Evolutionary conservation across 1,284 basidiomycete species (phyloP).

Genomic region (Ceratobasidium theobromae): DNA sequence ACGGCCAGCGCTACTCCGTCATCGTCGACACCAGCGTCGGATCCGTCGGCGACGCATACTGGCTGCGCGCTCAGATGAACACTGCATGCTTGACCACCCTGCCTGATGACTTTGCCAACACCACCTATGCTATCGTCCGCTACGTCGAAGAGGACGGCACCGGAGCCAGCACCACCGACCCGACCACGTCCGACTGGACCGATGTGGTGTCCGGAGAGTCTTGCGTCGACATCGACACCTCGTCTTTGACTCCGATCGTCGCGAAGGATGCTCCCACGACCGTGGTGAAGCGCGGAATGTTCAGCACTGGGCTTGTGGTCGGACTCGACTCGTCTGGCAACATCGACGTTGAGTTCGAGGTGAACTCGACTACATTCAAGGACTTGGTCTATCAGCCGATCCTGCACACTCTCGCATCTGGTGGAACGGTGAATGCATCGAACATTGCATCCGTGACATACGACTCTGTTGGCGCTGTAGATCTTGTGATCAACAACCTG

Average conservation of each 20-base stretch:
- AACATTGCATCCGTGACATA: conserved; percentile 8
- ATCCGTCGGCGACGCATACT: conserved; percentile 43
- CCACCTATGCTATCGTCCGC: conserved; percentile 41
- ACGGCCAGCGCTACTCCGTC: conserved; percentile 53
- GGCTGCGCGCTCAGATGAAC: conserved; percentile 49
- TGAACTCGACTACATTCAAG: conserved; percentile 25
- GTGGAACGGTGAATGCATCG: conserved; percentile 34
- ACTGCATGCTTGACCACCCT: conserved; percentile 43
- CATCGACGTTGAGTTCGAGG: conserved; percentile 31
- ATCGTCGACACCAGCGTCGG: conserved; percentile 47
- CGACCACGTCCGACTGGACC: conserved; percentile 17
- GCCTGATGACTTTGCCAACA: conserved; percentile 40
- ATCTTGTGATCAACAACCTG: conserved; percentile 42
- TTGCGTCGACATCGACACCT: conserved; percentile 26
- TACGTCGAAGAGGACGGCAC: conserved; percentile 37
- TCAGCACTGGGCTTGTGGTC: not conserved
- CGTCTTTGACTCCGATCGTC: conserved; percentile 25
- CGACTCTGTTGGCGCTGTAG: conserved; percentile 32
- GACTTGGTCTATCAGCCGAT: conserved; percentile 36
- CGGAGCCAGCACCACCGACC: conserved; percentile 25
- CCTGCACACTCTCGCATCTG: conserved; percentile 36
- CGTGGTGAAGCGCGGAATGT: conserved; percentile 2
- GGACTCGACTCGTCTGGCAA: conserved; percentile 3
- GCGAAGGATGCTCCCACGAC: conserved; percentile 22
- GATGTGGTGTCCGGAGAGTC: not conserved